Conservation (phyloP, 257 asterid genomes). For the Solanum corneliomulleri region DNA sequence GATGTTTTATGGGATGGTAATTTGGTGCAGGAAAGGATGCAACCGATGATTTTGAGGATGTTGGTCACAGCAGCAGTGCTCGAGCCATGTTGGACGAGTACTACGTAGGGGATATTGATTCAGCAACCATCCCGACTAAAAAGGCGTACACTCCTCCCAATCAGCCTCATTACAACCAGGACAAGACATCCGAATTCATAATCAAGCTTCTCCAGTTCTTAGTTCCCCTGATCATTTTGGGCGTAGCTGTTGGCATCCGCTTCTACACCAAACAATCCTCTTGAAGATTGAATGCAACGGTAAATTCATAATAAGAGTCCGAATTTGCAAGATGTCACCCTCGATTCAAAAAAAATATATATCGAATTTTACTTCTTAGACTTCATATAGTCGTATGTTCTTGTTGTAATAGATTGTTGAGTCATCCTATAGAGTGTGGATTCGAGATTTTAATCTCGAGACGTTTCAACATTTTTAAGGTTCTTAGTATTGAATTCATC, state of each 20-base stretch:
- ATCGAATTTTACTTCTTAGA: background rate
- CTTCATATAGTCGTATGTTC: background rate
- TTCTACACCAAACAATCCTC: conserved; percentile 59
- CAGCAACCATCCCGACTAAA: conserved; percentile 36
- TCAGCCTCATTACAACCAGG: conserved; percentile 44
- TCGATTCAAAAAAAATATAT: background rate
- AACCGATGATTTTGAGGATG: conserved; percentile 78
- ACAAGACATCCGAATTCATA: conserved; percentile 48
- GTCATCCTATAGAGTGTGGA: background rate
- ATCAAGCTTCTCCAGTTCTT: conserved; percentile 76
- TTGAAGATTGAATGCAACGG: conserved; percentile 8
- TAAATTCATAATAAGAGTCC: background rate
- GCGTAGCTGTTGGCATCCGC: conserved; percentile 63
- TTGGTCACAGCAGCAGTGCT: conserved; percentile 75
- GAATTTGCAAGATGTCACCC: background rate
- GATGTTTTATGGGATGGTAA: background rate
- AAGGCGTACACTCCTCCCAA: conserved; percentile 45
- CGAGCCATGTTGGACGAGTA: conserved; percentile 53
- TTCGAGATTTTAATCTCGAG: background rate
- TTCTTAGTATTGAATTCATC: background rate
- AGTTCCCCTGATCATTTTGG: conserved; percentile 63
- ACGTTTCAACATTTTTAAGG: background rate
- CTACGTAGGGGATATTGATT: conserved; percentile 50
- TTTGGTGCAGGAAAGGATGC: conserved; percentile 67
- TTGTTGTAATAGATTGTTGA: background rate